Evolutionary conservation across 1,139 yeast species (phyloP).

Genomic region (Hyphopichia wangnamkhiaoensis): DNA sequence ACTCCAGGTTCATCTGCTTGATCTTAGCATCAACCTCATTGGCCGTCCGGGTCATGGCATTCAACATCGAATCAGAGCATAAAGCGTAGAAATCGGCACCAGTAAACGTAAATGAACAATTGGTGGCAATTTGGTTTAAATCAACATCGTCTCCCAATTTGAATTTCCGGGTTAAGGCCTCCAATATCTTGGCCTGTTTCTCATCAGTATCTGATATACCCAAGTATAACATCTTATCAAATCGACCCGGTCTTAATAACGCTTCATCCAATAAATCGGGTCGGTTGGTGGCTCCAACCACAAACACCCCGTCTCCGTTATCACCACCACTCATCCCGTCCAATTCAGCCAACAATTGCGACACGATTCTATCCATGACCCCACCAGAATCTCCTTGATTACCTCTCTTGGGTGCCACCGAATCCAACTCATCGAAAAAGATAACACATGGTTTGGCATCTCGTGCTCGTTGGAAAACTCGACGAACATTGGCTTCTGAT

Average conservation of each 20-base stretch:
- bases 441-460: conserved; percentile 98
- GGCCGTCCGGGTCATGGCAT: conserved; percentile 92
- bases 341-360: conserved; percentile 88
- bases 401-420: conserved; percentile 97
- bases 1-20: conserved; percentile 45
- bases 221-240: conserved; percentile 89
- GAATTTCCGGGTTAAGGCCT: conserved; percentile 88
- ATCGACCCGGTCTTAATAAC: conserved; percentile 89
- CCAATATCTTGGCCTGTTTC: conserved; percentile 81
- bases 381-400: conserved; percentile 99
- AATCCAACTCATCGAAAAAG: conserved; percentile 94
- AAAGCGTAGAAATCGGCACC: conserved; percentile 98
- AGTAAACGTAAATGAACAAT: conserved; percentile 85
- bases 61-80: conserved; percentile 91
- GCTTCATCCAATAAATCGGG: conserved; percentile 96
- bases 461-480: conserved; percentile 89
- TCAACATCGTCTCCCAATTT: conserved; percentile 61
- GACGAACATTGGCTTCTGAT: conserved; percentile 93
- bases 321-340: conserved; percentile 89
- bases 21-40: conserved; percentile 70
- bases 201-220: conserved; percentile 92
- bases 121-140: conserved; percentile 58
- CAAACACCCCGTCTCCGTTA: conserved; percentile 81
- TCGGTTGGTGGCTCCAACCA: conserved; percentile 95
- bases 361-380: conserved; percentile 96